Evolutionary conservation across 2,329 filamentous ascomycete species (phyloP), one percentile per base, ranked within the genome.

Genomic region (Tolypocladium tundrense): DNA sequence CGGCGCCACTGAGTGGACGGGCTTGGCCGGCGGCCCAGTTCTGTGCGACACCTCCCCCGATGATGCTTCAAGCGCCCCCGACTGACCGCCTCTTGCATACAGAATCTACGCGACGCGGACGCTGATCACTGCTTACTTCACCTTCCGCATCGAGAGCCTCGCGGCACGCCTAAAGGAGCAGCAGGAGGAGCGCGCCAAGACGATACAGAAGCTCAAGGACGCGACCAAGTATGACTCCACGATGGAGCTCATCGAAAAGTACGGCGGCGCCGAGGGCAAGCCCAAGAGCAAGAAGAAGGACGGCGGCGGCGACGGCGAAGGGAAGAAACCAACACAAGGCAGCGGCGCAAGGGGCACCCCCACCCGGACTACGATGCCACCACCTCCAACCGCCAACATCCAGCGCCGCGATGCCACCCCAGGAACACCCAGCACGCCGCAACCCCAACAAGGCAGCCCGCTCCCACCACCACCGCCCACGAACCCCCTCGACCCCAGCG

Each of bases 141-240:
- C 87, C 65, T 95, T 89, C 70, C 89, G 91, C 60, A 87, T 94
- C 66, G 82, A 87, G 27, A 84, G 79, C 19, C 80, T 89, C 13
- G 83, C 88, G 63, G 72, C 79, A 43, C 82, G 87, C 45, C 79
- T 97, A 37, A 88, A 93, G 65, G 83, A 83, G 24, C 81, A 92
- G 41, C 85, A 92, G 66, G 83, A 85, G 57, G 89, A 97, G 72
- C 86, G 93, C 57, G 85, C 89, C 59, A 85, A 85, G 65, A 96
- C 92, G 2, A 97, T 99, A 63, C 88, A 96, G 70, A 92, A 92
- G 73, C 84, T 99, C 62, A 99, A 99, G 74, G 86, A 88, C 59
- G 92, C 92, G 33, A 99, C 94, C 40, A 96, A 90, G 72, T 99
- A 97, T 75, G 90, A 97, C 73, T 94, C 92, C 39, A 99, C 94